Percentiles rank a stretch among this genome's conserved stretches.
phyloP scores from a whole-genome alignment of 495 filamentous ascomycete genomes.

The Penicillium fimorum region DNA sequence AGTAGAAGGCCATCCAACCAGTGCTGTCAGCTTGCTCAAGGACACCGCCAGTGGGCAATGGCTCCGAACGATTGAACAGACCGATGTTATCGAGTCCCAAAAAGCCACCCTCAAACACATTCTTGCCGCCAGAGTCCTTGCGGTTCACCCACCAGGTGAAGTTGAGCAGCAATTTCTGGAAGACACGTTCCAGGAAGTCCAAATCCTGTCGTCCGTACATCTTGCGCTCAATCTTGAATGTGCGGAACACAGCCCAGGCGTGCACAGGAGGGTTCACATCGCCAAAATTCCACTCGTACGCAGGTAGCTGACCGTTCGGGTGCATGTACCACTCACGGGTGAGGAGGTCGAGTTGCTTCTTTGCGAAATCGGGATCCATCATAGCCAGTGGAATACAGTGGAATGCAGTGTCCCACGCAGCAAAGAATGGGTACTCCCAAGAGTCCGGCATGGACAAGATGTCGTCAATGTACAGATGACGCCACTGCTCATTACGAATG shows the following conservation, averaged over 20 bases:
- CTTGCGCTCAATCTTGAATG: constrained; percentile 97
- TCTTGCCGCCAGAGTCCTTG: constrained; percentile 90
- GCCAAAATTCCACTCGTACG: constrained; percentile 97
- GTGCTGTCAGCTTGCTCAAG: constrained; percentile 96
- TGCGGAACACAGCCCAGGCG: constrained; percentile 91
- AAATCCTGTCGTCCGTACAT: constrained; percentile 92
- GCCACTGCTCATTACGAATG: constrained; percentile 86
- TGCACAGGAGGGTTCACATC: constrained; percentile 97
- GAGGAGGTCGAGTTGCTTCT: constrained; percentile 93
- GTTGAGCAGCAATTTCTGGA: constrained; percentile 92
- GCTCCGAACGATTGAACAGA: constrained; percentile 96
- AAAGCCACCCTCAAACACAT: constrained; percentile 96
- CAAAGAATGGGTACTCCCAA: constrained; percentile 99
- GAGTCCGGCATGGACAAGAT: constrained; percentile 96
- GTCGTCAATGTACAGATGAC: constrained; percentile 89
- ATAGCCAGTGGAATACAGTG: constrained; percentile 94
- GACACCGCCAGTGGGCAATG: constrained; percentile 86
- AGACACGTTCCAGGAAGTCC: constrained; percentile 93
- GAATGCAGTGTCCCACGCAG: constrained; percentile 96
- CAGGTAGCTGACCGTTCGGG: constrained; percentile 88
- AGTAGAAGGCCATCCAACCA: constrained; percentile 99
- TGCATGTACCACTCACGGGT: constrained; percentile 99
- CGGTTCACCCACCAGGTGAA: constrained; percentile 99
- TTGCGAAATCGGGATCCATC: constrained; percentile 96
- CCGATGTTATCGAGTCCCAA: constrained; percentile 97